Evolutionary conservation across 169 alveolate genomes (phyloP).

Genomic region (Plasmodium vinckei): DNA sequence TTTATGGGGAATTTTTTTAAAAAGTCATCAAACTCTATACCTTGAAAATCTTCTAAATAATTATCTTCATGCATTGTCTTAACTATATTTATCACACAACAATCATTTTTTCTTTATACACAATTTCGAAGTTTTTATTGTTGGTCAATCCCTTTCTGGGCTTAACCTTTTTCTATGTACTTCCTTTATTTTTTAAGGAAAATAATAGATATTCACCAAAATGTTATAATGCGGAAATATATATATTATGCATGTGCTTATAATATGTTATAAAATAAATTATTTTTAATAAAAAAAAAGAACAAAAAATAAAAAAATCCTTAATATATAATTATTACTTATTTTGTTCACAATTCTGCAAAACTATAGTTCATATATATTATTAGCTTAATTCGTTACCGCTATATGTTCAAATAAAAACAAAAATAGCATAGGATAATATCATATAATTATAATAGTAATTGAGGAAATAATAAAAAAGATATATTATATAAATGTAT

Average conservation of each 20-base stretch:
- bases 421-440: too few species aligned
- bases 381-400: too few species aligned
- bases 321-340: neutral
- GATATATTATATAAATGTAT: too few species aligned
- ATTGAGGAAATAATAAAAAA: too few species aligned
- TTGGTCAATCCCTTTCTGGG: too few species aligned
- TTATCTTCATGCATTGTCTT: conserved; percentile 47
- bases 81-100: neutral
- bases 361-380: too few species aligned
- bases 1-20: conserved; percentile 25
- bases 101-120: conserved; percentile 21
- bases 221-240: neutral
- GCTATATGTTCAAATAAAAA: too few species aligned
- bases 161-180: too few species aligned
- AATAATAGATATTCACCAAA: too few species aligned
- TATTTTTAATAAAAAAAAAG: neutral
- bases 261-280: neutral
- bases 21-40: conserved; percentile 56
- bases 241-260: neutral
- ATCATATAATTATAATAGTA: too few species aligned
- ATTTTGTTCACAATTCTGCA: neutral
- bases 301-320: neutral
- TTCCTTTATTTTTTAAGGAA: too few species aligned
- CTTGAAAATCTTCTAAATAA: conserved; percentile 43
- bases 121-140: neutral